Conservation (phyloP, 306 rosid species). For the Quercus suber region DNA sequence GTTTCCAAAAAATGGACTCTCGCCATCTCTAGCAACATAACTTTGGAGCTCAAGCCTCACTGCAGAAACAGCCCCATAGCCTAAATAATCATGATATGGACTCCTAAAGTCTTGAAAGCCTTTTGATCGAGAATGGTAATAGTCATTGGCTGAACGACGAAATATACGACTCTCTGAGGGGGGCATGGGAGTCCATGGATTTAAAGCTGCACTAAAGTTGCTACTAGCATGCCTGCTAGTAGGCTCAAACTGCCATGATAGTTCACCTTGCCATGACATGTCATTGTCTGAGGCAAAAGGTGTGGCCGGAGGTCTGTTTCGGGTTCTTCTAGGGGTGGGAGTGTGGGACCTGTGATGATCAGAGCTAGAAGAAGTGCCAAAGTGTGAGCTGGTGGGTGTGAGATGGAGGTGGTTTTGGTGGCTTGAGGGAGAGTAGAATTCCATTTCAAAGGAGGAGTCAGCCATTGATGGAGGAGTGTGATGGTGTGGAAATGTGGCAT, state of each 20-base stretch:
- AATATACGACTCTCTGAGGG: slow-evolving; percentile 28
- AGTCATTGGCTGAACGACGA: slow-evolving; percentile 58
- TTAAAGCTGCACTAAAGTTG: slow-evolving; percentile 50
- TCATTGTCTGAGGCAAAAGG: slow-evolving; percentile 70
- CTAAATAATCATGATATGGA: slow-evolving; percentile 29
- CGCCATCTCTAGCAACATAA: slow-evolving; percentile 49
- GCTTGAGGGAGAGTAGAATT: slow-evolving; percentile 22
- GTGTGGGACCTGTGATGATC: slow-evolving; percentile 5
- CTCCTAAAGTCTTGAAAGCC: slow-evolving; percentile 17
- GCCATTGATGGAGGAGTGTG: slow-evolving; percentile 34
- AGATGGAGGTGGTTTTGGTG: slow-evolving; percentile 31
- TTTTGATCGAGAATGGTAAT: slow-evolving; percentile 52
- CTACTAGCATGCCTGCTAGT: slow-evolving; percentile 43
- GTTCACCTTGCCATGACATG: slow-evolving; percentile 69
- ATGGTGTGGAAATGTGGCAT: neutral
- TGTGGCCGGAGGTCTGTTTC: slow-evolving; percentile 39
- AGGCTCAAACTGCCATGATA: slow-evolving; percentile 82
- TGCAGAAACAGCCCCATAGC: neutral
- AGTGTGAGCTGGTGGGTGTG: slow-evolving; percentile 36
- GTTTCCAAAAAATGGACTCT: slow-evolving; percentile 29
- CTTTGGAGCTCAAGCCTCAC: slow-evolving; percentile 81
- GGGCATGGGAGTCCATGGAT: slow-evolving; percentile 55
- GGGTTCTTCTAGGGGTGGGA: slow-evolving; percentile 25
- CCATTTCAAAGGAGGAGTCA: slow-evolving; percentile 51
- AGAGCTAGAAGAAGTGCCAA: slow-evolving; percentile 34